Evolutionary conservation across 345 rosid species (phyloP).

Genomic region (Sisymbrium altissimum): DNA sequence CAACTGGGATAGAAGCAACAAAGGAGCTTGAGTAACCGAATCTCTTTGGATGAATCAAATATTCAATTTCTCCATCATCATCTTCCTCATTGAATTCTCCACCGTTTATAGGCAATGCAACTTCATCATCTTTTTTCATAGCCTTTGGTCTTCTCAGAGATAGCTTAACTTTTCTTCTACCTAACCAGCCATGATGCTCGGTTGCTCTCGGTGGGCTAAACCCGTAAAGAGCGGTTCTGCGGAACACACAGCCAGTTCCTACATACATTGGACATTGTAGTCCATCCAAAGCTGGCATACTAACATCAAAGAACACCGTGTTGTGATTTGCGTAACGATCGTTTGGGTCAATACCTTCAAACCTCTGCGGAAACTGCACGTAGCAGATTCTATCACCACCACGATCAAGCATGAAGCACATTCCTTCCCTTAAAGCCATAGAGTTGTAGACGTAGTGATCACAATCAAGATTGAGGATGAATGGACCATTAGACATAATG

Average conservation of each 20-base stretch:
- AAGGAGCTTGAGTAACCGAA: background rate
- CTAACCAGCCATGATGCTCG: background rate
- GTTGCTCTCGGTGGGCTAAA: background rate
- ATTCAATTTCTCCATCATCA: background rate
- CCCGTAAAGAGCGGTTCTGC: background rate
- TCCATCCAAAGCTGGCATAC: background rate
- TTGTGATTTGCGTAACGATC: conserved; percentile 15
- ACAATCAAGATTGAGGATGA: background rate
- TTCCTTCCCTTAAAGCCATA: background rate
- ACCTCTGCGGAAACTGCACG: conserved; percentile 61
- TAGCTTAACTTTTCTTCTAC: background rate
- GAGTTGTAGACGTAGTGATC: background rate
- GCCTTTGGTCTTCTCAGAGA: background rate
- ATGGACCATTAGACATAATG: background rate
- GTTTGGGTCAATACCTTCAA: conserved; percentile 58
- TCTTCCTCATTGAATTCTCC: too few species aligned
- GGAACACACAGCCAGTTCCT: background rate
- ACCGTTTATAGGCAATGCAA: background rate
- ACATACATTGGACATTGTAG: background rate
- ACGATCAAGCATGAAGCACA: background rate
- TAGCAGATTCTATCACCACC: conserved; percentile 33
- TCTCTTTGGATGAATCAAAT: background rate
- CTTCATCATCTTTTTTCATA: background rate
- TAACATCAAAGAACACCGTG: background rate
- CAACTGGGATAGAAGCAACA: background rate